Conservation (phyloP, 2,329 filamentous ascomycete species). For the Hymenoscyphus infarciens region DNA sequence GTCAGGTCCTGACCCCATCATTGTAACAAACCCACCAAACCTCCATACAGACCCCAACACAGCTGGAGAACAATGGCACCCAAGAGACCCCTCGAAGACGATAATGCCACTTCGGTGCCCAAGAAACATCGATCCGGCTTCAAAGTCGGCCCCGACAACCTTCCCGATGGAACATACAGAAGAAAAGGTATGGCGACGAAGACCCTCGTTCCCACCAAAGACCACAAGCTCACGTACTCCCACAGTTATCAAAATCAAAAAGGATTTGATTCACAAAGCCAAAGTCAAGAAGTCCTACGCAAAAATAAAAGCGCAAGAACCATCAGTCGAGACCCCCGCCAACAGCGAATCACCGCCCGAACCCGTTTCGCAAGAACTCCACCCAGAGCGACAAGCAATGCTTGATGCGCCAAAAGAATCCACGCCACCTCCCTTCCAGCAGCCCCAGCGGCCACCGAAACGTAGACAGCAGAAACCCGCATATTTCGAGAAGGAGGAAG, state of each 20-base stretch:
- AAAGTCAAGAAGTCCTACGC: constrained; percentile 91
- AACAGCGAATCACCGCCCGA: constrained; percentile 20
- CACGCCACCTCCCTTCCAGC: constrained; percentile 14
- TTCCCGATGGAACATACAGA: constrained; percentile 84
- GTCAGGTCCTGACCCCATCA: not conserved
- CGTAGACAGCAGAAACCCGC: constrained; percentile 24
- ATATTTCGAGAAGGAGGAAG: constrained; percentile 38
- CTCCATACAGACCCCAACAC: constrained; percentile 4
- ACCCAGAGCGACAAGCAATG: constrained; percentile 59
- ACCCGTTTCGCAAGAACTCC: constrained; percentile 45
- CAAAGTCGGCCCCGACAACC: constrained; percentile 79
- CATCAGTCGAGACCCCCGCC: constrained; percentile 22
- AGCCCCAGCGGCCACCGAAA: constrained; percentile 7
- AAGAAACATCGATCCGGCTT: constrained; percentile 69
- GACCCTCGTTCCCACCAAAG: not conserved
- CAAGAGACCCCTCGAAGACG: constrained; percentile 53
- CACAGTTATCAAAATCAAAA: constrained; percentile 82
- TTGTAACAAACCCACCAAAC: not conserved
- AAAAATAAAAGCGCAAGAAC: constrained; percentile 66
- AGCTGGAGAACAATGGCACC: constrained; percentile 47
- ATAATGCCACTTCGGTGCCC: constrained; percentile 37
- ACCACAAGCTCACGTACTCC: constrained; percentile 10
- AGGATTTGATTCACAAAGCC: constrained; percentile 82
- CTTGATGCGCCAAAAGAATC: constrained; percentile 42
- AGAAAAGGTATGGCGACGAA: constrained; percentile 59